Evolutionary conservation across 1,284 basidiomycete genomes (phyloP).

Genomic region (Sparassis latifolia): DNA sequence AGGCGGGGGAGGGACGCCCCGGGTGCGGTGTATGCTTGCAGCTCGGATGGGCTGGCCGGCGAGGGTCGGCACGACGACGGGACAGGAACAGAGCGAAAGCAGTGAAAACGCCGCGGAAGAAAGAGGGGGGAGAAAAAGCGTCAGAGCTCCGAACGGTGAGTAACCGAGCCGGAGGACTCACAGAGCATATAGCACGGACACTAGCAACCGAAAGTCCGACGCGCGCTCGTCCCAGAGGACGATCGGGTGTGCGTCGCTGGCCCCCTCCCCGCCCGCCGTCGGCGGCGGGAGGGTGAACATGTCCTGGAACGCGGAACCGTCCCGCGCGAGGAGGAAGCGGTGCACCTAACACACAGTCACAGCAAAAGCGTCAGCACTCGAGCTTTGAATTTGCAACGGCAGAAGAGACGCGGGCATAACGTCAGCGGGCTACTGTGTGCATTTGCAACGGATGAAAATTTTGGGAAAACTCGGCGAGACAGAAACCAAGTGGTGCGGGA

Average conservation of each 20-base stretch:
- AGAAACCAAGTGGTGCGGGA: no score
- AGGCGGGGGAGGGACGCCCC: slow-evolving; percentile 11
- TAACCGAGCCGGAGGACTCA: slow-evolving; percentile 23
- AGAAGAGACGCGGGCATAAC: no score
- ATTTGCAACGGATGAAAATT: no score
- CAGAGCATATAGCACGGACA: slow-evolving; percentile 45
- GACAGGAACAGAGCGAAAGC: neutral
- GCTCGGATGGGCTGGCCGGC: slow-evolving; percentile 16
- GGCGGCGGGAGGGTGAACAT: slow-evolving; percentile 42
- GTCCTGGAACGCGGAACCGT: slow-evolving; percentile 44
- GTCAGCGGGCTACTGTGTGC: no score
- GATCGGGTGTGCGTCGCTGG: slow-evolving; percentile 42
- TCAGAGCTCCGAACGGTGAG: neutral
- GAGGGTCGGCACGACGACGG: neutral
- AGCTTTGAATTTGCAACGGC: neutral
- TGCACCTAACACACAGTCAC: slow-evolving; percentile 32
- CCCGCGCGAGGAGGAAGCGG: slow-evolving; percentile 41
- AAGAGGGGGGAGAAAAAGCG: neutral
- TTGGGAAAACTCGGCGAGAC: no score
- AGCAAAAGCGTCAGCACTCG: slow-evolving; percentile 5
- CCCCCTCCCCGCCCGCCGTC: slow-evolving; percentile 32
- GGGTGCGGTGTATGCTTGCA: slow-evolving; percentile 11
- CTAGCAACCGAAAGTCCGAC: slow-evolving; percentile 39
- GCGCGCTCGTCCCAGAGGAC: slow-evolving; percentile 40
- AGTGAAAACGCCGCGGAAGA: neutral